Evolutionary conservation across 768 basidiomycete species (phyloP), one percentile per base, ranked within the genome.

Genomic region (Lactifluus volemus): DNA sequence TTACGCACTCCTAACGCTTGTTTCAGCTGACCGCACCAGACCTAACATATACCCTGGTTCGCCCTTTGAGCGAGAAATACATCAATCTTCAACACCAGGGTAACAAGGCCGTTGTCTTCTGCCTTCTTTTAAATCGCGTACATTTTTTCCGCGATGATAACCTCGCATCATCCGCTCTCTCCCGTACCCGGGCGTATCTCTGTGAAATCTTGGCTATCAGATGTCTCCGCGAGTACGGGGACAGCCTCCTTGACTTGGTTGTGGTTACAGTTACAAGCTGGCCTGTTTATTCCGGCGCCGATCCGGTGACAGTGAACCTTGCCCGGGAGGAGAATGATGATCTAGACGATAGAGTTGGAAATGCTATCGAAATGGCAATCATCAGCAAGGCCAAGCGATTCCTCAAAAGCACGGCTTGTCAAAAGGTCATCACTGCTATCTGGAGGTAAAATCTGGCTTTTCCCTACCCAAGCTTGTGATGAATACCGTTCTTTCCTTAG

Each of bases 291-390:
- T 79, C 81, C 17, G 90, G 91, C 8, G 89, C 88, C 5, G 85
- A 86, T 51, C 72, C 79, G 2, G 76, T 74, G 30, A 69, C 89
- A 11, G 67, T 92, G 42, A 71, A 77, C 19, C 78, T 80, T 56
- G 87, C 84, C 5, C 78, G 79, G 59, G 83, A 90, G 53, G 73
- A 82, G 44, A 85, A 87, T 61, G 84, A 85, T 56, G 86, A 89
- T 67, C 70, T 87, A 36, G 86, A 90, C 67, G 84, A 92, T 55
- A 73, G 85, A 58, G 85, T 93, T 1, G 94, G 95, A 5, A 97
- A 94, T 68, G 94, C 92, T 1, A 88, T 97, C 53, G 94, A 98
- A 71, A 79, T 92, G 78, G 94, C 94, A 4, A 94, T 97, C 65
- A 78, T 96, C 21, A 83, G 89, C 61, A 87, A 85, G 68, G 85